phyloP scores from a whole-genome alignment of 306 rosid species.

The Vigna radiata region DNA sequence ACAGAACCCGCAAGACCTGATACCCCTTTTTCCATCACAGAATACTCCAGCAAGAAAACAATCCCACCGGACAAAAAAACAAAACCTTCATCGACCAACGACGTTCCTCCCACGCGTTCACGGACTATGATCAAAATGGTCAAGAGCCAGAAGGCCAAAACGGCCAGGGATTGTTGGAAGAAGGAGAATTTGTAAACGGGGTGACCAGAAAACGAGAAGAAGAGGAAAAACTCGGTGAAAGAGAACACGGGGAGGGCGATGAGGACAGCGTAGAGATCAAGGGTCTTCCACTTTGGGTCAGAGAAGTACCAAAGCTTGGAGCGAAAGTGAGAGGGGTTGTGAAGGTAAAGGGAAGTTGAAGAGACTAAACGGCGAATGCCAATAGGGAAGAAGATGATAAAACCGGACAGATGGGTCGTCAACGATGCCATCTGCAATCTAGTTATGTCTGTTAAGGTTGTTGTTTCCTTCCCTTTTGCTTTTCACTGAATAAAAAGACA shows the following conservation, averaged over 20 bases:
- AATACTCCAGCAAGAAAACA: conserved; percentile 54
- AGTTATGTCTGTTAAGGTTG: conserved; percentile 1
- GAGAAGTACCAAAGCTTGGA: conserved; percentile 83
- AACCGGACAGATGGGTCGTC: conserved; percentile 77
- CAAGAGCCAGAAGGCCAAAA: conserved; percentile 76
- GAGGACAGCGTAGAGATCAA: conserved; percentile 71
- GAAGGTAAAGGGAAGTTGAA: conserved; percentile 77
- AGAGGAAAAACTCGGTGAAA: conserved; percentile 67
- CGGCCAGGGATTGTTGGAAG: conserved; percentile 64
- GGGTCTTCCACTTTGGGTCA: conserved; percentile 73
- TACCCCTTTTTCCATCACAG: conserved; percentile 57
- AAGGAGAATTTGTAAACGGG: conserved; percentile 72
- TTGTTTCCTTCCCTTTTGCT: background rate
- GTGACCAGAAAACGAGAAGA: conserved; percentile 67
- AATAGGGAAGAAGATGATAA: conserved; percentile 63
- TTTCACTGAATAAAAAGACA: background rate
- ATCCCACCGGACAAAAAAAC: conserved; percentile 53
- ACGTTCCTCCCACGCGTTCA: conserved; percentile 52
- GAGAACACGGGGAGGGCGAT: conserved; percentile 75
- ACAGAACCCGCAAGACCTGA: conserved; percentile 64
- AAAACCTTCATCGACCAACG: conserved; percentile 51
- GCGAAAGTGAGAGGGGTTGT: conserved; percentile 73
- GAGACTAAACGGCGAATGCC: conserved; percentile 76
- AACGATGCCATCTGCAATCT: conserved; percentile 64
- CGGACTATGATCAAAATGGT: conserved; percentile 55